Base-by-base conservation (phyloP, 2,329 filamentous ascomycete genomes). In the Thielaviopsis euricoi region DNA sequence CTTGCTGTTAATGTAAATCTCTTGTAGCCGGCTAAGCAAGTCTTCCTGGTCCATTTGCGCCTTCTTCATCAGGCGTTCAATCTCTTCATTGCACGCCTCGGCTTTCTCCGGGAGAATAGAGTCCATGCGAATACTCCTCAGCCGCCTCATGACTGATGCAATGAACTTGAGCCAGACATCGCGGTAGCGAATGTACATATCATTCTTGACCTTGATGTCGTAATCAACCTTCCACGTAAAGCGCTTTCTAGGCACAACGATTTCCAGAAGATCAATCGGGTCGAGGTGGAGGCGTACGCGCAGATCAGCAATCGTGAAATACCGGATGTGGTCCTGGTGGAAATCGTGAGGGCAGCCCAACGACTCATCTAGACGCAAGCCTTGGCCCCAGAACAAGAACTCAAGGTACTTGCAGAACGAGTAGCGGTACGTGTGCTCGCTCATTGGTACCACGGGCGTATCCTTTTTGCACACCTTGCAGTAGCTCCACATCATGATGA, bases 401-500 rank as follows among this genome's bases (percentile, higher is more conserved):
- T 98, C 93, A n/a, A 98, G 76, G 66, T 97, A 98, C 70, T 98
- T 98, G 12, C 89, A 93, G 66, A 98, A 95, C 0, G 93, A 98
- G 68, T 98, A 98, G 68, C 94, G 96, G 87, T 89, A 98, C 0
- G 90, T 94, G 65, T 83, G 89, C 58, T 89, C 83, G 0, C 91
- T 96, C 89, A 98, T 96, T 33, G 85, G 83, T 63, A 87, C 86
- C 53, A 90, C 83, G 46, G 89, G 87, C 0, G 91, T 95, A 67
- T 97, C 90, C 63, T 88, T 88, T 56, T 87, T 85, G 69, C 94
- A 98, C 29, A 87, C 77, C 65, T 95, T 93, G 73, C 93, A 98
- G 64, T 86, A 89, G 63, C 89, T 97, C 94, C 94, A 98, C 89
- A 98, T 96, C 59, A 90, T 80, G 58, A 98, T 95, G 2, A 84